Percentiles rank a stretch among this genome's conserved stretches.
These are phyloP conservation scores for Fomitiporia mediterranea DNA, from an alignment of 1,284 basidiomycete species.

Conservation along the genomic window DNA sequence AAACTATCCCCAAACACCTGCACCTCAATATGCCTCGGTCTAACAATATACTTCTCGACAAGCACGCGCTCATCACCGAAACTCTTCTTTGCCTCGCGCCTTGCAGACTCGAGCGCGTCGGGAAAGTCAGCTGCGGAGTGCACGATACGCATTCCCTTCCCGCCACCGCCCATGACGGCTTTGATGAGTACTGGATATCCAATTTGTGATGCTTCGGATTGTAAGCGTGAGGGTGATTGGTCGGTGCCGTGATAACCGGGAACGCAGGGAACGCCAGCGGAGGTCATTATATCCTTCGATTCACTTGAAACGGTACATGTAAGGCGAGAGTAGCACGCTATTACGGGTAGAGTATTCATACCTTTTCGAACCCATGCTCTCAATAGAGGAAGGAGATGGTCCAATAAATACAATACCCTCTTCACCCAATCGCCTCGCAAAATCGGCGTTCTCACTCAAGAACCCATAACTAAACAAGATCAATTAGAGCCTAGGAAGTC, in stretches of 20 bases:
- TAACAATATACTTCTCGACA: slow-evolving; percentile 82
- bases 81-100: slow-evolving; percentile 81
- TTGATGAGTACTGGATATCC: slow-evolving; percentile 94
- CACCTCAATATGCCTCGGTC: slow-evolving; percentile 84
- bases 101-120: slow-evolving; percentile 78
- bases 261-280: slow-evolving; percentile 88
- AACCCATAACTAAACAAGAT: slow-evolving; percentile 73
- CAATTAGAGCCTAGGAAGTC: neutral
- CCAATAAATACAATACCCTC: slow-evolving; percentile 96
- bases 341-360: slow-evolving; percentile 25
- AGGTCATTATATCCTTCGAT: slow-evolving; percentile 90
- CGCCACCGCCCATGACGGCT: slow-evolving; percentile 94
- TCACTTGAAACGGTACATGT: slow-evolving; percentile 41
- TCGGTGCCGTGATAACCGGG: slow-evolving; percentile 84
- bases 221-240: slow-evolving; percentile 64
- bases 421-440: slow-evolving; percentile 79
- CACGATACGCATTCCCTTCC: slow-evolving; percentile 95
- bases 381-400: slow-evolving; percentile 89
- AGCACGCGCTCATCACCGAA: slow-evolving; percentile 86
- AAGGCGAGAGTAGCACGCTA: slow-evolving; percentile 10
- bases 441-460: slow-evolving; percentile 88
- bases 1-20: slow-evolving; percentile 82
- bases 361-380: slow-evolving; percentile 92
- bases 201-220: slow-evolving; percentile 66
- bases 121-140: slow-evolving; percentile 58